Conservation (phyloP, 2,329 filamentous ascomycete genomes). For the Apiospora arundinis region DNA sequence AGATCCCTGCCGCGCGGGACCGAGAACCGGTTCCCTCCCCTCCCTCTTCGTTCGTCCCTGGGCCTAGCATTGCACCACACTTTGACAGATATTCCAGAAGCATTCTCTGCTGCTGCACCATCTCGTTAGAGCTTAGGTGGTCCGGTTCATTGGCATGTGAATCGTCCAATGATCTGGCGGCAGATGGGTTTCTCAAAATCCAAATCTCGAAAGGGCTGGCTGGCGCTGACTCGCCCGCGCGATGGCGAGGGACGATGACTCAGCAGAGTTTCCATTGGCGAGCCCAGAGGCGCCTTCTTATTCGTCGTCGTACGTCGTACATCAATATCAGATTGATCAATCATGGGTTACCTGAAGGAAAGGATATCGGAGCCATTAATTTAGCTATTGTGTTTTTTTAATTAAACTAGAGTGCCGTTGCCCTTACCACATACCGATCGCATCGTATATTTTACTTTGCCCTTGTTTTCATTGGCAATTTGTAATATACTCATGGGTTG, state of each 20-base stretch:
- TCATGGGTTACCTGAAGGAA: neutral
- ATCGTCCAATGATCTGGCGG: constrained; percentile 3
- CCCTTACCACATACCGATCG: neutral
- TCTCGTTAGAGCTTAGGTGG: neutral
- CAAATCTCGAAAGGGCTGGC: neutral
- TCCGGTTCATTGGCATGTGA: constrained; percentile 1
- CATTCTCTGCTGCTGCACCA: neutral
- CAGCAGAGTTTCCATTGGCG: constrained; percentile 12
- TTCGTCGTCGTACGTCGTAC: neutral
- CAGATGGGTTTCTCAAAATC: neutral
- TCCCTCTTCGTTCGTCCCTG: neutral
- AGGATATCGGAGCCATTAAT: neutral
- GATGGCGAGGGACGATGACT: constrained; percentile 1
- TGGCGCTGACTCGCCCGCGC: neutral
- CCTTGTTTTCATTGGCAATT: neutral
- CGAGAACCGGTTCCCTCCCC: neutral
- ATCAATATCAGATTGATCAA: neutral
- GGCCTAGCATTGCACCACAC: neutral
- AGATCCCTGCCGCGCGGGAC: neutral
- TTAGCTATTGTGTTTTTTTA: neutral
- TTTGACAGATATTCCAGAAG: constrained; percentile 18
- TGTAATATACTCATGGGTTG: neutral
- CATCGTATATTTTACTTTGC: neutral
- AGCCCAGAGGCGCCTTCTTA: neutral
- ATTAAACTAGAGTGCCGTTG: neutral